These are phyloP conservation scores for Boletus subparvulus DNA, from an alignment of 768 basidiomycete genomes.

Conservation along the genomic window DNA sequence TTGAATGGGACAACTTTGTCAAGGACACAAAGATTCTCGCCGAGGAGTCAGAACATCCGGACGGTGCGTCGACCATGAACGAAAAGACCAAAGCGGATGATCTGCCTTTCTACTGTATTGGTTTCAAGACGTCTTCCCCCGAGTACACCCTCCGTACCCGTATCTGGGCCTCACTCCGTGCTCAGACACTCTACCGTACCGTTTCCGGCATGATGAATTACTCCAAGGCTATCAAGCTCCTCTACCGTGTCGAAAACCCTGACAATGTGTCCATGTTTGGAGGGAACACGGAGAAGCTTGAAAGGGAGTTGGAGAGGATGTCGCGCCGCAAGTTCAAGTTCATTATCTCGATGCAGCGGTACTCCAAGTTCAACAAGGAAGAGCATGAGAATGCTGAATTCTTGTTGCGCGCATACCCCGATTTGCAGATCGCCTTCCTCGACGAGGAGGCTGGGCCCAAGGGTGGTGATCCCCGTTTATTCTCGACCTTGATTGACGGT, in stretches of 20 bases:
- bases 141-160: constrained; percentile 98
- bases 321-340: constrained; percentile 98
- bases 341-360: constrained; percentile 97
- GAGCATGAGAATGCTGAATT: constrained; percentile 99
- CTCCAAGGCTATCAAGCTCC: constrained; percentile 97
- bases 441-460: constrained; percentile 93
- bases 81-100: constrained; percentile 90
- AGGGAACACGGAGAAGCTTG: constrained; percentile 93
- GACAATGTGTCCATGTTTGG: constrained; percentile 95
- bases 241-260: constrained; percentile 98
- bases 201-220: constrained; percentile 99
- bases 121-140: constrained; percentile 98
- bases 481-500: constrained; percentile 93
- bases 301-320: constrained; percentile 96
- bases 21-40: constrained; percentile 99
- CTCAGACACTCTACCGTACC: constrained; percentile 97
- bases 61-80: constrained; percentile 52
- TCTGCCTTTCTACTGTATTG: constrained; percentile 98
- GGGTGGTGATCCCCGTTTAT: constrained; percentile 84
- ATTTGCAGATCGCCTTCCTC: constrained; percentile 96
- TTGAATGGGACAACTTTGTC: constrained; percentile 99
- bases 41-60: constrained; percentile 72
- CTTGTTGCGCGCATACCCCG: constrained; percentile 94
- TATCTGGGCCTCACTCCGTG: constrained; percentile 98
- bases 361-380: constrained; percentile 99